Evolutionary conservation across 129 eudicot genomes (phyloP), one percentile per base, ranked within the genome.

Genomic region (Logfia minima): DNA sequence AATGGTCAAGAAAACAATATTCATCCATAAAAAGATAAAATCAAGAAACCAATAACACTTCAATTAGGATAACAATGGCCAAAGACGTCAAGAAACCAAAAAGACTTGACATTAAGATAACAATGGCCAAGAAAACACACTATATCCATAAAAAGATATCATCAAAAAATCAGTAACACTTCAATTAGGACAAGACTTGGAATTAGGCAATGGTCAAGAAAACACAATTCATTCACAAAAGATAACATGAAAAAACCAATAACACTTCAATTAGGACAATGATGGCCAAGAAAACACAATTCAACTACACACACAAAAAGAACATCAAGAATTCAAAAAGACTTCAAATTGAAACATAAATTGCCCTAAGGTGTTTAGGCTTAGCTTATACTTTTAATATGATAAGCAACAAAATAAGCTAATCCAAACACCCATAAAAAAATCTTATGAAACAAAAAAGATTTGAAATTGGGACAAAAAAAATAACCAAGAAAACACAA

Each of bases 51-150:
- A 74, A 66, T 0, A 35, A 67, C 14, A n/a, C 62, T 53, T 48
- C 39, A 70, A 11, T 23, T 24, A 21, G 74, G 19, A 53, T 60
- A 70, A 70, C 73, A 39, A 39, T 68, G 43, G 61, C 37, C 64
- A 53, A 8, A 55, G 52, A 18, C 45, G 52, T 28, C 45, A 16
- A 72, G 29, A 51, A 71, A 51, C 48, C 45, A 35, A 9, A 17
- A 67, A 34, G 6, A 13, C 53, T 62, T 29, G 23, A 65, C 2
- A 65, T 17, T n/a, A n/a, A n/a, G n/a, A n/a, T n/a, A n/a, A n/a
- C n/a, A n/a, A n/a, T n/a, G 31, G 29, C 16, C 17, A 26, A 3
- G 37, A 55, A 82, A 87, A 88, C 76, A 83, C 85, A 85, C 83
- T 31, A 72, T 37, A 74, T 53, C 56, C 64, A 32, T 32, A 22